Evolutionary conservation across 768 basidiomycete species (phyloP), one percentile per base, ranked within the genome.

Genomic region (Phaffia tasmanica): DNA sequence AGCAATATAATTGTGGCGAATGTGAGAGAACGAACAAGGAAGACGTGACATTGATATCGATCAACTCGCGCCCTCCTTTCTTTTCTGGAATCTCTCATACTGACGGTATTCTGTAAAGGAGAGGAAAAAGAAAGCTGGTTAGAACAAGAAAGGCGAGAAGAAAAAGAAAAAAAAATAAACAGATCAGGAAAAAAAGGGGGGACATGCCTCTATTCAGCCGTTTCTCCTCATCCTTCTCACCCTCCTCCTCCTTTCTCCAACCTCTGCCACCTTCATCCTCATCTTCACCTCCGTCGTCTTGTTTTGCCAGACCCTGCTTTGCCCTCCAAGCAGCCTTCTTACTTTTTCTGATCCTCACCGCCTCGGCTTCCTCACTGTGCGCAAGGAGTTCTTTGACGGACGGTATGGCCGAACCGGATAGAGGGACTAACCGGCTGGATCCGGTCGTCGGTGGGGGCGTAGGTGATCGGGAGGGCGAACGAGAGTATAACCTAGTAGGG

Each of bases 311-410:
- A 19, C 77, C 77, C 64, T 77, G 74, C 54, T 69, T 69, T 14
- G 72, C 72, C 29, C 75, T 59, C 77, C 77, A 78, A 51, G 72
- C 71, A 7, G 88, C 86, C 75, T 89, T 91, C 64, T 83, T 80
- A 70, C 86, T 84, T 70, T 80, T 82, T 70, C 85, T 80, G 74
- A 89, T 88, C 64, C 85, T 82, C 18, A 80, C 80, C 66, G 82
- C 81, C 69, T 82, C 83, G 6, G 81, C 83, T 19, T 83, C 85
- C 49, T 83, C 79, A 69, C 91, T 87, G 79, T 87, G 83, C 7
- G 85, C 86, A 49, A 97, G 78, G 68, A 95, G 81, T 32, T 89
- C 87, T 60, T 83, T 83, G 74, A 94, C 87, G 19, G 88, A 90
- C 46, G 89, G 88, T 21, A 93, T 54, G 1, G 59, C 54, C n/a